Evolutionary conservation across 768 basidiomycete genomes (phyloP).

Genomic region (Trichaptum fuscoviolaceum): DNA sequence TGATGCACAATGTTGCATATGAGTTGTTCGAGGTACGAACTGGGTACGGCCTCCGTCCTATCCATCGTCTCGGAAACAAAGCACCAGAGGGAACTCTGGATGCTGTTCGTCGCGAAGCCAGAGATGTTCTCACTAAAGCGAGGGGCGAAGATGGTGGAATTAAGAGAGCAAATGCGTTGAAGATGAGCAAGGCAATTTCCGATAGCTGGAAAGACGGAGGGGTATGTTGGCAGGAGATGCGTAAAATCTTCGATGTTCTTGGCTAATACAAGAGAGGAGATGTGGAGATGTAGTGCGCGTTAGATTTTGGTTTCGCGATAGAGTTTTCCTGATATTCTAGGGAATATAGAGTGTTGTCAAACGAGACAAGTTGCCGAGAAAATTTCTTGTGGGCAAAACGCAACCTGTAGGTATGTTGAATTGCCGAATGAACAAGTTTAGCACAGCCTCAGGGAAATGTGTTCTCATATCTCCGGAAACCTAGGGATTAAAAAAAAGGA

Average conservation of each 20-base stretch:
- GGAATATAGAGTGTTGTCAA: background rate
- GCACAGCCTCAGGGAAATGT: background rate
- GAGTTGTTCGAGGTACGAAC: slow-evolving; percentile 19
- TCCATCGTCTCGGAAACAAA: slow-evolving; percentile 13
- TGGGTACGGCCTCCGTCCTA: slow-evolving; percentile 13
- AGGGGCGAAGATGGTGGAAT: slow-evolving; percentile 15
- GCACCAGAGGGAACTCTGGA: slow-evolving; percentile 16
- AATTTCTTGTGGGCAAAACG: background rate
- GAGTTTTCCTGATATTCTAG: background rate
- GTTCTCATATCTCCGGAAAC: background rate
- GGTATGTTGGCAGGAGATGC: slow-evolving; percentile 1
- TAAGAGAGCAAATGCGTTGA: slow-evolving; percentile 17
- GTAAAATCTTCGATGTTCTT: background rate
- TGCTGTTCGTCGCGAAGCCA: slow-evolving; percentile 15
- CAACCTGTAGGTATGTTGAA: too few relatives aligned
- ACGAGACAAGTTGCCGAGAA: background rate
- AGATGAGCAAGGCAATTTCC: slow-evolving; percentile 5
- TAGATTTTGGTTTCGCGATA: too few relatives aligned
- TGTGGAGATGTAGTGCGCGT: background rate
- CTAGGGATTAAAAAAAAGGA: background rate
- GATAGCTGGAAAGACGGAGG: slow-evolving; percentile 14
- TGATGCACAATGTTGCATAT: slow-evolving; percentile 14
- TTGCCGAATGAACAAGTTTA: too few relatives aligned
- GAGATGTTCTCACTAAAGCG: slow-evolving; percentile 12
- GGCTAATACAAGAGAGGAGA: background rate